phyloP scores from a whole-genome alignment of 1,284 basidiomycete species.

The Trametes sp. region DNA sequence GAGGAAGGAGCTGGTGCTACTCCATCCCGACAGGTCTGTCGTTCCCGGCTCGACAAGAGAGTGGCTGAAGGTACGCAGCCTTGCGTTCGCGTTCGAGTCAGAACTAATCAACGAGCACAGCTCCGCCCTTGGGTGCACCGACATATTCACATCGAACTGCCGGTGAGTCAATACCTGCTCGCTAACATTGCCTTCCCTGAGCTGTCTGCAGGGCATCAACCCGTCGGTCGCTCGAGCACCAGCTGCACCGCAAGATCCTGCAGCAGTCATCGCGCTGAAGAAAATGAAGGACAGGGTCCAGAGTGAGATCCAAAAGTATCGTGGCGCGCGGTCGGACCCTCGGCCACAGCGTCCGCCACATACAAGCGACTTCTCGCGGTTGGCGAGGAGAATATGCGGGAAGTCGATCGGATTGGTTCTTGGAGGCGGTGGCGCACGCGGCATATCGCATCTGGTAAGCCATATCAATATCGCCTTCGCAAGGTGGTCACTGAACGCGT shows the following conservation, averaged over 20 bases:
- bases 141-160: constrained; percentile 90
- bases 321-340: constrained; percentile 70
- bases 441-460: constrained; percentile 89
- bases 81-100: not conserved
- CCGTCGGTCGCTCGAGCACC: constrained; percentile 68
- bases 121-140: constrained; percentile 95
- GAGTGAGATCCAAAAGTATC: constrained; percentile 87
- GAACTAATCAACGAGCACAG: constrained; percentile 46
- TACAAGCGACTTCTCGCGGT: constrained; percentile 90
- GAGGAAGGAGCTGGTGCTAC: constrained; percentile 92
- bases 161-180: constrained; percentile 53
- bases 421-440: constrained; percentile 95
- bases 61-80: constrained; percentile 85
- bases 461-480: not conserved
- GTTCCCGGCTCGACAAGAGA: constrained; percentile 92
- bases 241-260: constrained; percentile 77
- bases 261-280: constrained; percentile 89
- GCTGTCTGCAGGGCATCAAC: constrained; percentile 59
- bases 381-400: constrained; percentile 92
- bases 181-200: not conserved
- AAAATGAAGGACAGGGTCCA: constrained; percentile 93
- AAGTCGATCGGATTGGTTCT: constrained; percentile 94
- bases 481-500: constrained; percentile 17
- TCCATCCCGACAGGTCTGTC: constrained; percentile 93
- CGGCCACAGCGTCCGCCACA: constrained; percentile 82